Conservation (phyloP, 208 protist genomes). For the Acanthamoeba royreba region DNA sequence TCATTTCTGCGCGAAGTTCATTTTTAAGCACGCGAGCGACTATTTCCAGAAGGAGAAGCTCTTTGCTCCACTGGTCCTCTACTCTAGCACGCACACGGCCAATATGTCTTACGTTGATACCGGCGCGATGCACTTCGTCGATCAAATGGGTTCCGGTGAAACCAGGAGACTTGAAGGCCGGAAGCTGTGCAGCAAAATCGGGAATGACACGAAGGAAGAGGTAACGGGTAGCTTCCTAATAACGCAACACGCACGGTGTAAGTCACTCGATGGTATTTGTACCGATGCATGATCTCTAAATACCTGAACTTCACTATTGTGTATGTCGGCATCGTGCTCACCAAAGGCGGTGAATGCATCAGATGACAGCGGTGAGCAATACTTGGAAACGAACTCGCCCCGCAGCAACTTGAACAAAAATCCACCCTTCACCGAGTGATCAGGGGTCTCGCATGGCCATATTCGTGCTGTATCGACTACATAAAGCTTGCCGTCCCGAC, state of each 20-base stretch:
- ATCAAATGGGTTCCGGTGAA: neutral
- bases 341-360: slow-evolving; percentile 48
- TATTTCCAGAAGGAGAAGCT: neutral
- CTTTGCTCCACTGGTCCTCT: neutral
- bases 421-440: slow-evolving; percentile 17
- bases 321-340: slow-evolving; percentile 37
- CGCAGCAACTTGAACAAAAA: slow-evolving; percentile 44
- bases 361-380: neutral
- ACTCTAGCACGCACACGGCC: slow-evolving; percentile 11
- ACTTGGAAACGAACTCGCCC: slow-evolving; percentile 30
- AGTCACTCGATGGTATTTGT: too few relatives aligned
- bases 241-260: too few relatives aligned
- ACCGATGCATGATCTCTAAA: too few relatives aligned
- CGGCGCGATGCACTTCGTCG: slow-evolving; percentile 29
- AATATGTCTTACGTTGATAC: slow-evolving; percentile 42
- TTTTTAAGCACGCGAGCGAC: slow-evolving; percentile 42
- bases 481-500: slow-evolving; percentile 30
- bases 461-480: slow-evolving; percentile 31
- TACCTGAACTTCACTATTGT: slow-evolving; percentile 10
- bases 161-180: neutral
- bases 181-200: slow-evolving; percentile 4
- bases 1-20: slow-evolving; percentile 28
- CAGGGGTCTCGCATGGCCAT: slow-evolving; percentile 28
- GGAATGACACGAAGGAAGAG: slow-evolving; percentile 10
- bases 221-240: neutral